Percentiles rank a stretch among this genome's conserved stretches.
Evolutionary conservation across 192 early-diverging fungal species (phyloP).

Genomic region (Gryganskiella cystojenkinii): DNA sequence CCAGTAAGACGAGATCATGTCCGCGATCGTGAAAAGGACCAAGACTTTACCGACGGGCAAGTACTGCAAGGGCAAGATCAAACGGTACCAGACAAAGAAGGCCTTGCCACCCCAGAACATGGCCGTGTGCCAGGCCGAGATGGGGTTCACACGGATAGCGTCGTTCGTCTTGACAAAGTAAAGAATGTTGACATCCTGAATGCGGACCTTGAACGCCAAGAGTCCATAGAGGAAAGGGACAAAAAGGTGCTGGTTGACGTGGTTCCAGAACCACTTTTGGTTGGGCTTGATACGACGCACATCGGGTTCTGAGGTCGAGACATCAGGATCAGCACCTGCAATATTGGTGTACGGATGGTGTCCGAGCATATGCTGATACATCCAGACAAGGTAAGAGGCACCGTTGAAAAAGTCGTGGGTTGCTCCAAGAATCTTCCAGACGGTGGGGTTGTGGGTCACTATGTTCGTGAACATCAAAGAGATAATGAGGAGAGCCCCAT

Average conservation of each 20-base stretch:
- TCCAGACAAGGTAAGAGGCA: conserved; percentile 64
- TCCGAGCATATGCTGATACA: conserved; percentile 68
- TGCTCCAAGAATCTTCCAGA: conserved; percentile 65
- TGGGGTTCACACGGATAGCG: conserved; percentile 60
- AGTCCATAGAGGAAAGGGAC: conserved; percentile 64
- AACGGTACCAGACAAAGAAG: conserved; percentile 62
- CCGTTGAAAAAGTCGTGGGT: conserved; percentile 71
- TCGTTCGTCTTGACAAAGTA: conserved; percentile 62
- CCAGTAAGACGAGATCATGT: conserved; percentile 61
- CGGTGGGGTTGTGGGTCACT: conserved; percentile 61
- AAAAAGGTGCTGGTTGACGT: conserved; percentile 61
- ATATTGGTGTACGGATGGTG: conserved; percentile 72
- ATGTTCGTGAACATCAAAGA: too few species aligned
- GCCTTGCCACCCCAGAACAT: conserved; percentile 69
- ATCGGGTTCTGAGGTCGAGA: conserved; percentile 59
- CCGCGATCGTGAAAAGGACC: conserved; percentile 57
- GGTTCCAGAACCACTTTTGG: conserved; percentile 62
- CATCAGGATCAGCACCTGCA: conserved; percentile 64
- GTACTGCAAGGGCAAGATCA: conserved; percentile 55
- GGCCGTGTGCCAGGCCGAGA: conserved; percentile 55
- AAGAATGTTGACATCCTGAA: conserved; percentile 62
- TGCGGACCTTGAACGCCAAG: conserved; percentile 61
- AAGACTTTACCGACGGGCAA: conserved; percentile 46
- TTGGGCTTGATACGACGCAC: conserved; percentile 63
- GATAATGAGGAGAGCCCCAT: too few species aligned